Evolutionary conservation across 345 rosid genomes (phyloP).

Genomic region (Murraya koenigii): DNA sequence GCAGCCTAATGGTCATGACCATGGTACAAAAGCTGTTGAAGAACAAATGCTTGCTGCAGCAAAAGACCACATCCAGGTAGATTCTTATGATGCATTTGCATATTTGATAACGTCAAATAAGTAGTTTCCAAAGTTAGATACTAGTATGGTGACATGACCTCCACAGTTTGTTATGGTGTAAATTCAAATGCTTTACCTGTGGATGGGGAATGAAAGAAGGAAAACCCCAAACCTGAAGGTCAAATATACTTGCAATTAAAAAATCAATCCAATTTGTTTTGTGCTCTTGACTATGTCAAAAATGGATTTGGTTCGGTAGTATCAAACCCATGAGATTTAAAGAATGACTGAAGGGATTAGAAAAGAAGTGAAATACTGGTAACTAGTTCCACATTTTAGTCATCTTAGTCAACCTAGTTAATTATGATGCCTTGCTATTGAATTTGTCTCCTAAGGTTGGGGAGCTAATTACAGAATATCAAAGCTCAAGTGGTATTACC

Average conservation of each 20-base stretch:
- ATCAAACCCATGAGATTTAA: background rate
- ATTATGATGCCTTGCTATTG: too few relatives aligned
- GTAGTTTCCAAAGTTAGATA: conserved; percentile 1
- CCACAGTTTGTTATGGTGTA: too few relatives aligned
- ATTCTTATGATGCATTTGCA: conserved; percentile 9
- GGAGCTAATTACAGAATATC: too few relatives aligned
- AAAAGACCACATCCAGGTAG: conserved; percentile 88
- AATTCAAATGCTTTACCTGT: too few relatives aligned
- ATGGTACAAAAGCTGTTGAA: conserved; percentile 66
- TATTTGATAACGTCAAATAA: conserved; percentile 7
- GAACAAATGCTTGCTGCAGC: conserved; percentile 69
- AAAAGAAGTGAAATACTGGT: too few relatives aligned
- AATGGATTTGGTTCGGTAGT: background rate
- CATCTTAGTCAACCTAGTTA: too few relatives aligned
- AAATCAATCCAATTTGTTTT: background rate
- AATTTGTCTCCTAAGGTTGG: too few relatives aligned
- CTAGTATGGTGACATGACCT: background rate
- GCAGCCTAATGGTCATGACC: conserved; percentile 88
- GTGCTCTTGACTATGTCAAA: background rate
- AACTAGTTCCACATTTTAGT: too few relatives aligned
- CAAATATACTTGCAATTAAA: too few relatives aligned
- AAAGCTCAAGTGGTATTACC: background rate
- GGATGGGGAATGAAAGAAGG: too few relatives aligned
- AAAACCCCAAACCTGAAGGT: too few relatives aligned
- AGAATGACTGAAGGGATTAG: background rate